phyloP scores from a whole-genome alignment of 495 filamentous ascomycete genomes.

The Durotheca rogersii region DNA sequence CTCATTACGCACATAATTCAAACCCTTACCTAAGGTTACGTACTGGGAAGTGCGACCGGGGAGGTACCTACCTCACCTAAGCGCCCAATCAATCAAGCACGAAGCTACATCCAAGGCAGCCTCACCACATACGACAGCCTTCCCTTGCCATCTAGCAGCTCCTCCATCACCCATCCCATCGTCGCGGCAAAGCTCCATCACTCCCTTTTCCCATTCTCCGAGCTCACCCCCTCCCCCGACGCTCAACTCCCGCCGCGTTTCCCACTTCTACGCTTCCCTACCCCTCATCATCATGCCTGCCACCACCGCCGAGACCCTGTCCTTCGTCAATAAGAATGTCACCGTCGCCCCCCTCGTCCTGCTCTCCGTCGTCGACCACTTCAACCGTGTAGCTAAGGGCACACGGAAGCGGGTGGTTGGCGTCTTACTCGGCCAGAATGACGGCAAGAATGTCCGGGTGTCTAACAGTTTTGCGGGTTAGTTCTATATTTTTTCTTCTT shows the following conservation, averaged over 20 bases:
- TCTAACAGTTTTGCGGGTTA: conserved; percentile 98
- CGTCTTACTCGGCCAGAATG: conserved; percentile 91
- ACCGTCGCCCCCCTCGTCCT: conserved; percentile 97
- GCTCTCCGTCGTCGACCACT: conserved; percentile 97
- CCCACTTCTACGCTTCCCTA: conserved; percentile 1
- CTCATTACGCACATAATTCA: no score
- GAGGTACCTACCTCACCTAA: no score
- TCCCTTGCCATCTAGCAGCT: conserved; percentile 1
- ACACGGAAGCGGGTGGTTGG: conserved; percentile 90
- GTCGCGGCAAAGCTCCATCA: no score
- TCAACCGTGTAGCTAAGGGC: conserved; percentile 82
- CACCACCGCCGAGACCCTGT: conserved; percentile 92
- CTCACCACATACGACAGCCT: conserved; percentile 34
- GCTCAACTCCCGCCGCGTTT: conserved; percentile 5
- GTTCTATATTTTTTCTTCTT: no score
- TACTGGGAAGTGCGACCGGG: no score
- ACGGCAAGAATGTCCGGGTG: conserved; percentile 90
- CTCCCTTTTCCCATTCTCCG: conserved; percentile 4
- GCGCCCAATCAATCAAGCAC: conserved; percentile 18
- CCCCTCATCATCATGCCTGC: conserved; percentile 71
- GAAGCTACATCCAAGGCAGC: conserved; percentile 29
- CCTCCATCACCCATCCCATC: conserved; percentile 5
- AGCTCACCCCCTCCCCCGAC: not conserved
- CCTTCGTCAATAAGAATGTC: conserved; percentile 86
- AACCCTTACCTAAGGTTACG: no score